Percentiles rank a stretch among this genome's conserved stretches.
These are phyloP conservation scores for Centaurea solstitialis DNA, from an alignment of 129 eudicot genomes.

Conservation along the genomic window DNA sequence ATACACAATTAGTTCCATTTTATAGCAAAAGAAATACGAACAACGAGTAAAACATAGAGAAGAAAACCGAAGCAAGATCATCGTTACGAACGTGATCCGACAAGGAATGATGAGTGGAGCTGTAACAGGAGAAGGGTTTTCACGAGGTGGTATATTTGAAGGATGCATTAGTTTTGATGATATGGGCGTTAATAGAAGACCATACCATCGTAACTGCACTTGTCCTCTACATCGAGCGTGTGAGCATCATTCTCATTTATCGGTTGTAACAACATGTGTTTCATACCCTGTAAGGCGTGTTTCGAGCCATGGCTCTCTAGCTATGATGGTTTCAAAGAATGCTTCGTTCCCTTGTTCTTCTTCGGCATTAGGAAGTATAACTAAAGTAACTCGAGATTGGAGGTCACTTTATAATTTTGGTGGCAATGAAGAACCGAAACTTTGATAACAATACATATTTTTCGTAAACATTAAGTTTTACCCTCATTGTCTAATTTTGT, in stretches of 20 bases:
- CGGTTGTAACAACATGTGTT: constrained; percentile 16
- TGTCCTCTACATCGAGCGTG: constrained; percentile 53
- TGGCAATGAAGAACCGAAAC: neutral
- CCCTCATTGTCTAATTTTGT: neutral
- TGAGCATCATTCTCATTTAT: constrained; percentile 21
- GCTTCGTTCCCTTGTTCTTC: constrained; percentile 1
- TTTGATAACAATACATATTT: neutral
- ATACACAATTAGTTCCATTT: neutral
- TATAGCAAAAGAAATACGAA: neutral
- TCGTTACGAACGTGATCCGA: neutral
- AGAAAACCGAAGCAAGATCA: neutral
- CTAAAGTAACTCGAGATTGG: neutral
- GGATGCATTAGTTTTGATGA: constrained; percentile 53
- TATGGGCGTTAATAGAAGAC: constrained; percentile 36
- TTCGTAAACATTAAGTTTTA: neutral
- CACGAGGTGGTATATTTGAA: constrained; percentile 31
- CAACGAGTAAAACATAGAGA: neutral
- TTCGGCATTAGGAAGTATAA: neutral
- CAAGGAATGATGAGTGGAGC: constrained; percentile 33
- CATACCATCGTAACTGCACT: constrained; percentile 66
- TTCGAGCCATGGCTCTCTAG: constrained; percentile 45
- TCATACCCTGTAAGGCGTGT: constrained; percentile 42
- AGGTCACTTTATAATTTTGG: neutral
- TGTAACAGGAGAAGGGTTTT: constrained; percentile 10
- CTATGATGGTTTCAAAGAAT: constrained; percentile 23